Evolutionary conservation across 2,329 filamentous ascomycete genomes (phyloP).

Genomic region (Emergomyces orientalis): DNA sequence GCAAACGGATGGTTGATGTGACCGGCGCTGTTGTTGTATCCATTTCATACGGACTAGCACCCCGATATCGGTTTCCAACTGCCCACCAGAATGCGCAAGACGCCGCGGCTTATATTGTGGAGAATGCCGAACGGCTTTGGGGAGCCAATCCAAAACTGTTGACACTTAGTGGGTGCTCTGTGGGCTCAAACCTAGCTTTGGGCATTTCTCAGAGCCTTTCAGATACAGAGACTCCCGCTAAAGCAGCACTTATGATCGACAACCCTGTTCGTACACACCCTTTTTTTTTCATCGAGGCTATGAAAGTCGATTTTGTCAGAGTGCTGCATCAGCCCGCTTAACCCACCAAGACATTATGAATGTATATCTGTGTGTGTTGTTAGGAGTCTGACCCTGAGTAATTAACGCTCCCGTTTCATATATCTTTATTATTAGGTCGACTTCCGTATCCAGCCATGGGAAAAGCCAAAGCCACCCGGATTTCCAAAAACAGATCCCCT

Average conservation of each 20-base stretch:
- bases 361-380: background rate
- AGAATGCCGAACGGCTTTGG: slow-evolving; percentile 30
- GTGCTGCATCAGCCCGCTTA: background rate
- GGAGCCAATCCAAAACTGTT: slow-evolving; percentile 34
- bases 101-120: slow-evolving; percentile 33
- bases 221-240: slow-evolving; percentile 22
- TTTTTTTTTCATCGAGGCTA: background rate
- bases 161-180: slow-evolving; percentile 39
- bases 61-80: slow-evolving; percentile 34
- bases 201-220: slow-evolving; percentile 22
- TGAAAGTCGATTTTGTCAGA: background rate
- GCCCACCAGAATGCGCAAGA: slow-evolving; percentile 39
- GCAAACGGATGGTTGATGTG: slow-evolving; percentile 26
- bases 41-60: slow-evolving; percentile 36
- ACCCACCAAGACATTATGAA: no score
- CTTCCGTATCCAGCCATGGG: slow-evolving; percentile 30
- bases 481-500: slow-evolving; percentile 34
- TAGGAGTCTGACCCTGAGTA: background rate
- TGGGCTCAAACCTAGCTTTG: slow-evolving; percentile 39
- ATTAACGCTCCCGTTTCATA: background rate
- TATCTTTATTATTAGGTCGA: slow-evolving; percentile 24
- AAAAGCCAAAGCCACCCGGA: slow-evolving; percentile 32
- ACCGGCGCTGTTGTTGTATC: slow-evolving; percentile 36
- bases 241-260: slow-evolving; percentile 36
- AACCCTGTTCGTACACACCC: slow-evolving; percentile 19